Base-by-base conservation (phyloP, 768 basidiomycete species). In the Macrolepiota fuliginosa region DNA sequence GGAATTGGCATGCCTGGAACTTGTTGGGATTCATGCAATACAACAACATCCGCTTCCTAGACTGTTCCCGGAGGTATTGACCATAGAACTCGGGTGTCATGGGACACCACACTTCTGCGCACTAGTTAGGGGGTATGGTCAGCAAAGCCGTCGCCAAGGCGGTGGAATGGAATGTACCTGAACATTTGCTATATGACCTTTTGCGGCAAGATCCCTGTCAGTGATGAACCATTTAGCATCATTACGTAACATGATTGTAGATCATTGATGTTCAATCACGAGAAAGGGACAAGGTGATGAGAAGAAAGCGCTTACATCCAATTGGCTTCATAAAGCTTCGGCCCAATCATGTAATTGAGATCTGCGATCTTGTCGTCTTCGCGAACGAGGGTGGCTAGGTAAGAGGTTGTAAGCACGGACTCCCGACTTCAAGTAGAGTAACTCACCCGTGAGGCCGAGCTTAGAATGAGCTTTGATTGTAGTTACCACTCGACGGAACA, bases 11-110 rank as follows among this genome's bases (percentile, higher is more conserved):
- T 15, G 96, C 94, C 74, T 99, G 97, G 74, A 99, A 98, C 79
- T 99, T 99, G 71, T 92, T 94, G 13, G 97, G 97, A 70, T 99
- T 99, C 97, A 98, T 99, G 82, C 94, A 98, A 71, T 98, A 98
- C 6, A 99, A 80, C 45, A 99, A 81, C 87, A 97, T 97, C 65
- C 92, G 88, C 73, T 96, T 95, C 62, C 97, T 84, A 36, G 92
- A 92, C 71, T 92, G 90, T 73, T 95, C 92, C 64, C 92, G 83
- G 65, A 99, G 83, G 71, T 99, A 99, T 75, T 99, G 96, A 65
- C 93, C 88, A 74, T 98, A 99, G 73, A 99, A 99, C 72, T 98
- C 96, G 4, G 97, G 96, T 19, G 97, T 96, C 97, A 99, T 98
- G 17, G 94, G 93, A 71, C 97, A 99, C 97, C 97, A 99, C 7